Evolutionary conservation across 768 basidiomycete species (phyloP).

Genomic region (Termitomyces sp.): DNA sequence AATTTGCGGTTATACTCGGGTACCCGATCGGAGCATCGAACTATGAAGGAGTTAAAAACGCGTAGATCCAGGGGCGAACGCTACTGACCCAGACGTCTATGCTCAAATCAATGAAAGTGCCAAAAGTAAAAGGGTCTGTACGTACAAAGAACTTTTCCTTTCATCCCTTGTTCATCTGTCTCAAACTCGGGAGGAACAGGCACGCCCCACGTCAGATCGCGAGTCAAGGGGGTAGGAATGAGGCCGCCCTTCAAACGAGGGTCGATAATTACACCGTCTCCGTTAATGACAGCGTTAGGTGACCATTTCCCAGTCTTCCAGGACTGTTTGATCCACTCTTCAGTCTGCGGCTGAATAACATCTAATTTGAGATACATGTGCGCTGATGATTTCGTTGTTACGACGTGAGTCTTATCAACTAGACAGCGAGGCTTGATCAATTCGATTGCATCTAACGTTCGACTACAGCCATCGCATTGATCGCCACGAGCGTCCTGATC

Average conservation of each 20-base stretch:
- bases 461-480: slow-evolving; percentile 92
- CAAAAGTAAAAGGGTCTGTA: slow-evolving; percentile 12
- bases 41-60: slow-evolving; percentile 37
- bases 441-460: slow-evolving; percentile 91
- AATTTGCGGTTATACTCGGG: slow-evolving; percentile 93
- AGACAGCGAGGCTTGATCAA: slow-evolving; percentile 94
- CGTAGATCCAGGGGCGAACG: neutral
- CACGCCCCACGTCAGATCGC: slow-evolving; percentile 96
- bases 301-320: slow-evolving; percentile 89
- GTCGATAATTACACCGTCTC: slow-evolving; percentile 85
- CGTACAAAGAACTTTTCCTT: slow-evolving; percentile 93
- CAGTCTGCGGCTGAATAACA: slow-evolving; percentile 72
- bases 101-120: slow-evolving; percentile 1
- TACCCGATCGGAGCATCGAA: slow-evolving; percentile 98
- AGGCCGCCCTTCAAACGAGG: slow-evolving; percentile 83
- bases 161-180: slow-evolving; percentile 81
- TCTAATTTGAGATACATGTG: slow-evolving; percentile 94
- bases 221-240: slow-evolving; percentile 84
- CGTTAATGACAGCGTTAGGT: slow-evolving; percentile 85
- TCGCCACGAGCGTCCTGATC: slow-evolving; percentile 91
- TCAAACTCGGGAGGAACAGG: slow-evolving; percentile 62
- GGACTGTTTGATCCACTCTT: slow-evolving; percentile 83
- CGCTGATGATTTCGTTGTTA: slow-evolving; percentile 71
- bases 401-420: slow-evolving; percentile 73
- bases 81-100: slow-evolving; percentile 88